phyloP scores from a whole-genome alignment of 1,284 basidiomycete species.

The Naganishia sp. region DNA sequence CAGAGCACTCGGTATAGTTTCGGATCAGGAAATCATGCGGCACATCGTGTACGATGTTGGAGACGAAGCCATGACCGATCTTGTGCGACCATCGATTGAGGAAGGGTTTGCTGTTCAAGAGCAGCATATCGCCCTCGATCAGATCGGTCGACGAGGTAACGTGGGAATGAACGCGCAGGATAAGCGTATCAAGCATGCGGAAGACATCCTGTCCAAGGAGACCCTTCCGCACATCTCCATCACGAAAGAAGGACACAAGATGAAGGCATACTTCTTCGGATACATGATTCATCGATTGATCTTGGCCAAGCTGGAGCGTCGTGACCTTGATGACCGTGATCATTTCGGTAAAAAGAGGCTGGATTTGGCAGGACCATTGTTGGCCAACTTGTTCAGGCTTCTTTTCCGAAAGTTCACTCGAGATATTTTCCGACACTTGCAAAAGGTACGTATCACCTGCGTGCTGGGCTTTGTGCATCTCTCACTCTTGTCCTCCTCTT shows the following conservation, averaged over 20 bases:
- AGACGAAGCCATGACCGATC: slow-evolving; percentile 93
- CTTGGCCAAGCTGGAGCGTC: slow-evolving; percentile 86
- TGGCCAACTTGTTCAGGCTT: slow-evolving; percentile 96
- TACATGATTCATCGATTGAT: slow-evolving; percentile 98
- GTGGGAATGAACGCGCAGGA: slow-evolving; percentile 89
- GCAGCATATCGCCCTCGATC: slow-evolving; percentile 83
- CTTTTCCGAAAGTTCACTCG: slow-evolving; percentile 95
- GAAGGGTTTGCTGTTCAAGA: slow-evolving; percentile 99
- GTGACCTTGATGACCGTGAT: slow-evolving; percentile 98
- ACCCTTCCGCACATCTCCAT: slow-evolving; percentile 98
- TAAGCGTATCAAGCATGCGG: slow-evolving; percentile 91
- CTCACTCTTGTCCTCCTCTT: slow-evolving; percentile 31
- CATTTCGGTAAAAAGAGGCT: slow-evolving; percentile 99
- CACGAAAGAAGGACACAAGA: slow-evolving; percentile 92
- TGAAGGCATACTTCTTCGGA: slow-evolving; percentile 99
- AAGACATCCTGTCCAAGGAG: slow-evolving; percentile 98
- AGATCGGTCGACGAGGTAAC: slow-evolving; percentile 97
- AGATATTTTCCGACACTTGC: slow-evolving; percentile 94
- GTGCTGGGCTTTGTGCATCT: neutral
- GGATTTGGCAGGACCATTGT: slow-evolving; percentile 90
- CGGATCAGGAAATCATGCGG: slow-evolving; percentile 94
- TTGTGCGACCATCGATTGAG: slow-evolving; percentile 98
- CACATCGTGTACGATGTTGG: slow-evolving; percentile 99
- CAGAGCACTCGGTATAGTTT: slow-evolving; percentile 94
- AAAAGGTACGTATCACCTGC: slow-evolving; percentile 66